Evolutionary conservation across 306 rosid species (phyloP).

Genomic region (Heteromeles arbutifolia): DNA sequence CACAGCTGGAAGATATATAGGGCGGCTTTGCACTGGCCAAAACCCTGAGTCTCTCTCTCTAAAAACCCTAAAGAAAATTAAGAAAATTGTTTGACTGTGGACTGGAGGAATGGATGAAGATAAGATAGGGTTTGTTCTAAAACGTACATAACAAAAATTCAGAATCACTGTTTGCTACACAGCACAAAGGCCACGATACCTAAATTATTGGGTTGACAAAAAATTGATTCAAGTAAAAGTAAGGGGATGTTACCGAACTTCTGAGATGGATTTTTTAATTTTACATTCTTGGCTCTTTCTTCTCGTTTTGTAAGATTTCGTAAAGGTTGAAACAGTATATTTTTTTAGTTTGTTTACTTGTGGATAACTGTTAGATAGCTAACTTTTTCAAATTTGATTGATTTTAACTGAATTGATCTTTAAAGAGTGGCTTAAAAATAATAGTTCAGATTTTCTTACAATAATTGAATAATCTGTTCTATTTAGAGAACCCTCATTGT

Average conservation of each 20-base stretch:
- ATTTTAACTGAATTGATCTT: too few species aligned
- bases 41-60: background rate
- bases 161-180: constrained; percentile 21
- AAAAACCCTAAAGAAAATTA: background rate
- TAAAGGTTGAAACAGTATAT: too few species aligned
- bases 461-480: too few species aligned
- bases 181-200: constrained; percentile 15
- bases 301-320: too few species aligned
- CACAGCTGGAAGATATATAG: constrained; percentile 42
- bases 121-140: background rate
- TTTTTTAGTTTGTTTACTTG: too few species aligned
- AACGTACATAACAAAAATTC: background rate
- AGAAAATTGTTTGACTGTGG: background rate
- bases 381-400: background rate
- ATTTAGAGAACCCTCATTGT: too few species aligned
- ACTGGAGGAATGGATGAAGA: background rate
- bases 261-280: too few species aligned
- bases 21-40: constrained; percentile 50
- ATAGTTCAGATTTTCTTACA: background rate
- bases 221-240: too few species aligned
- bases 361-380: background rate
- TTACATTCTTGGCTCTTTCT: too few species aligned
- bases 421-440: too few species aligned
- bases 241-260: too few species aligned
- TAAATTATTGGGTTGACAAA: constrained; percentile 32